Percentiles rank a stretch among this genome's conserved stretches.
These are phyloP conservation scores for Solioccasus polychromus DNA, from an alignment of 768 basidiomycete genomes.

Conservation along the genomic window DNA sequence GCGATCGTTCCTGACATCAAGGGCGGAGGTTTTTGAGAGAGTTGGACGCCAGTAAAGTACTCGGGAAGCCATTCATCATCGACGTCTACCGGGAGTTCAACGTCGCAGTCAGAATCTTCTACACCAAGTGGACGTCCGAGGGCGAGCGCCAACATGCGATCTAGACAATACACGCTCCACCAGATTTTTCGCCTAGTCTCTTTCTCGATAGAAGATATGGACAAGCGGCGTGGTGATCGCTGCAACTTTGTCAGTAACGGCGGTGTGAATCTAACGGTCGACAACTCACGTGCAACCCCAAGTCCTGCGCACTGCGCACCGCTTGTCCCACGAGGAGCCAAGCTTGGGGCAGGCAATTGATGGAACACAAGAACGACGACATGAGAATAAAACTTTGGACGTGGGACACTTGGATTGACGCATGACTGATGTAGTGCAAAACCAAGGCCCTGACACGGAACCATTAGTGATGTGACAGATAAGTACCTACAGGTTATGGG, in stretches of 20 bases:
- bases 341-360: conserved; percentile 91
- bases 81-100: conserved; percentile 77
- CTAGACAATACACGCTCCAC: conserved; percentile 91
- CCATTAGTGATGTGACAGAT: conserved; percentile 1
- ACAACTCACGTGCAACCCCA: conserved; percentile 83
- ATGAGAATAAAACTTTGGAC: conserved; percentile 89
- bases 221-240: conserved; percentile 79
- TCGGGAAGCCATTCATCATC: conserved; percentile 78
- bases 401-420: conserved; percentile 79
- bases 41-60: conserved; percentile 64
- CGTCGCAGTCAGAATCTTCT: conserved; percentile 89
- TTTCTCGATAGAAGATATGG: conserved; percentile 73
- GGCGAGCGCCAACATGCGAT: conserved; percentile 89
- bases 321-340: conserved; percentile 93
- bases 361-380: conserved; percentile 87
- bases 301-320: conserved; percentile 84
- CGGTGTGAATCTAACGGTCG: background rate
- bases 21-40: conserved; percentile 54
- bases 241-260: conserved; percentile 31
- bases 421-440: conserved; percentile 88
- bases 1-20: conserved; percentile 83
- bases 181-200: conserved; percentile 89
- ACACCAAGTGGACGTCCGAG: conserved; percentile 86
- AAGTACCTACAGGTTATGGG: background rate
- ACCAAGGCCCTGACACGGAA: conserved; percentile 66